Evolutionary conservation across 164 flowering plant species (phyloP), one percentile per base, ranked within the genome.

Genomic region (Buxus sempervirens): DNA sequence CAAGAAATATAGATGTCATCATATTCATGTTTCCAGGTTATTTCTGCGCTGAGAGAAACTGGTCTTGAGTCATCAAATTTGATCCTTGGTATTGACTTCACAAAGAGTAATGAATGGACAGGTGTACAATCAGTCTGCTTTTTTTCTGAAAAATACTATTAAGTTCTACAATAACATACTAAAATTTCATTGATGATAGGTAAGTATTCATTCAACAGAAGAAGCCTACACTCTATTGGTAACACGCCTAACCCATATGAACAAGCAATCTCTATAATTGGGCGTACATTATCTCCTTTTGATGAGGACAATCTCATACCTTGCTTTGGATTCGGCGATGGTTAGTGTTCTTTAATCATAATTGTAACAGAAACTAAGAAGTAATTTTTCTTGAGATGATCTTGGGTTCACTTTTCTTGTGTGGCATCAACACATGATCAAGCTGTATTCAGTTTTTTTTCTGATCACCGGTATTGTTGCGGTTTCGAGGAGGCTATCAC

Each of bases 291-390:
- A 54, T 79, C 97, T 72, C 85, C 93, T 21, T 93, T 90, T 66
- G 98, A 93, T 71, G 98, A 93, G 74, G 98, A 93, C 73, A 83
- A 87, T 64, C 70, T 90, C 76, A 91, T 93, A 77, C 98, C 97
- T 54, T 93, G 98, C 79, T 90, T 88, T 78, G 98, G 98, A 64
- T 93, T 93, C 77, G 98, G 98, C 49, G 98, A 93, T 83, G 97
- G 98, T 93, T 68, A 77, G 90, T 76, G 27, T 16, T 48, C 24
- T 24, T 59, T 53, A 27, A n/a, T 36, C 60, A 12, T 56, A n/a
- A 14, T 49, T 20, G 26, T 60, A 13, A 19, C 9, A 59, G 6
- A 7, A 27, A n/a, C 20, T 64, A 51, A 53, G 48, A 1, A 15
- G 18, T 45, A 10, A 5, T 7, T 70, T 58, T 57, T 22, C 12